Base-by-base conservation (phyloP, 371 early-diverging fungal genomes). In the Syncephalastrum monosporum region DNA sequence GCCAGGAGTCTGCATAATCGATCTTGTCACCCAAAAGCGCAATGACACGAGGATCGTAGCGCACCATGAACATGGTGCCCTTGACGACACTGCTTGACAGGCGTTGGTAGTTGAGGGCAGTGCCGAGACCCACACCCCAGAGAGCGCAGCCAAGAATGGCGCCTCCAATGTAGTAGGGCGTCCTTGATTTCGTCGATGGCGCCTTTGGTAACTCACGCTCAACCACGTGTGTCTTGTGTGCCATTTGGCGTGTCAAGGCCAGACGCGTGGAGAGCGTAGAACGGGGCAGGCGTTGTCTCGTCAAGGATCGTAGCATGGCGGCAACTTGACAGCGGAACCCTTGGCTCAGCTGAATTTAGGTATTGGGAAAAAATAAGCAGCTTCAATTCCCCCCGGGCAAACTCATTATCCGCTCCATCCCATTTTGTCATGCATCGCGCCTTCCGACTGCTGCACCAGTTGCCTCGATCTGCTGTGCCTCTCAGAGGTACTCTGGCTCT, bases 21-120 rank as follows among this genome's bases (percentile, higher is more conserved):
- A 88, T 72, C 42, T 74, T 65, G 46, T 77, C 77, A 5, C 88
- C 88, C n/a, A 88, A 56, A 5, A 82, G 57, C 15, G 67, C 72
- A 59, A 77, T 71, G 8, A 82, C 82, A 29, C 75, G 71, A 27
- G 72, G 76, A 55, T 86, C 78, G 58, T 84, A 82, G 52, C 82
- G 83, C 23, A 85, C 82, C 55, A 77, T 81, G 65, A 86, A 86
- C 41, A 86, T 50, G 8, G 86, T 85, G 17, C 82, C 83, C 21
- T 82, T 74, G 33, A 88, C 86, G 38, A 83, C 81, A 55, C 79
- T 80, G 17, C 83, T 84, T 7, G 81, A 82, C n/a, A 79, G 64
- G 5, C 84, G 80, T 53, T 88, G 86, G 53, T 86, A 82, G 54
- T 88, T 88, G 53, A 84, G 72, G 13, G 86, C 83, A 7, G 75